Evolutionary conservation across 1,284 basidiomycete genomes (phyloP), one percentile per base, ranked within the genome.

Genomic region (Schizophyllum amplum): DNA sequence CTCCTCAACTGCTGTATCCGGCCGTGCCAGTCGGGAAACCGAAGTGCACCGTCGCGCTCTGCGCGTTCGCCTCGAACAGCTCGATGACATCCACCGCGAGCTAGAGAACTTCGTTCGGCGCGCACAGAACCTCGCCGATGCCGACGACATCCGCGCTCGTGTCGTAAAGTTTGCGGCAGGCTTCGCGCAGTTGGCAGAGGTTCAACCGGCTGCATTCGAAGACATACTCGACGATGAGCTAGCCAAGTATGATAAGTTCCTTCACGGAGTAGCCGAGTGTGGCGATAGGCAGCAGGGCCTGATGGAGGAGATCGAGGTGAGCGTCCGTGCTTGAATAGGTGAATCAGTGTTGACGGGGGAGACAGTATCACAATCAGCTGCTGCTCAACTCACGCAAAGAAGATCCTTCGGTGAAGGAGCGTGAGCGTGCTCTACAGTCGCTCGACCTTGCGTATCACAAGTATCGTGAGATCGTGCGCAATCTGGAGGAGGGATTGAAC

Each of bases 391-490:
- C 92, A 1, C 78, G 94, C 15, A 85, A 81, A 68, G 87, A 90
- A 15, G 94, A 96, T 65, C 79, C 84, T 0, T 74, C 79, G 15
- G 80, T 94, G 6, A 92, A 90, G 66, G 86, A 87, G 48, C 81
- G 95, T n/a, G 92, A 97, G 71, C 75, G 81, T 59, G 87, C 87
- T 0, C 72, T 98, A 47, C 93, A 94, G 66, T 86, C 86, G n/a
- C 83, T 98, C 54, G 92, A 97, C 63, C 71, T 88, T 33, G 91
- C 93, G 0, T 92, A 93, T 70, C 86, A 87, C 72, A 93, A 93
- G 67, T 97, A 95, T 71, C 79, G 83, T 53, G 94, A 98, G 70
- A 89, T 97, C 17, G 78, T 77, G 1, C 82, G 84, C 55, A 94
- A 98, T 68, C 75, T 96, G 11, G 86, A 91, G 54, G 94, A 98